A percentile compares a stretch with the other conserved stretches of the same genome.
phyloP scores from a whole-genome alignment of 2,329 filamentous ascomycete genomes.

The Alternaria postmessia region DNA sequence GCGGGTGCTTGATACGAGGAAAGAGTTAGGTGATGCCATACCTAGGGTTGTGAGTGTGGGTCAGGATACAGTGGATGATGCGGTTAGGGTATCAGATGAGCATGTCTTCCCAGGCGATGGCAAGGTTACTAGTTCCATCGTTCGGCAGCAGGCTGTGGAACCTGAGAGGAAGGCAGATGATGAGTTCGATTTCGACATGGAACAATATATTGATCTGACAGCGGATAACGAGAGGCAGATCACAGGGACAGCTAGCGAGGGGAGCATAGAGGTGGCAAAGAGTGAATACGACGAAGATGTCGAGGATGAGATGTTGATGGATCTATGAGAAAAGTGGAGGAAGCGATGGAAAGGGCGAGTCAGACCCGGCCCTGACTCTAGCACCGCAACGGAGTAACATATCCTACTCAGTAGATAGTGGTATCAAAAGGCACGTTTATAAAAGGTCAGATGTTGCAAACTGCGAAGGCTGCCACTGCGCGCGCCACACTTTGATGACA shows the following conservation, averaged over 20 bases:
- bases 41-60: background rate
- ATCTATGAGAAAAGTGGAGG: constrained; percentile 14
- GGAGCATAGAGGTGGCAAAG: constrained; percentile 1
- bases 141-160: background rate
- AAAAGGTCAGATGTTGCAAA: background rate
- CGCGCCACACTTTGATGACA: background rate
- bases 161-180: background rate
- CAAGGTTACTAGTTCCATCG: background rate
- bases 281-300: constrained; percentile 17
- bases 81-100: background rate
- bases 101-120: background rate
- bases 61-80: background rate
- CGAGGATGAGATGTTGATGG: constrained; percentile 41
- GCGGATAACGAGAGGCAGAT: constrained; percentile 5
- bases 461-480: background rate
- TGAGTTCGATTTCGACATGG: background rate
- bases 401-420: background rate
- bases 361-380: background rate
- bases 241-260: constrained; percentile 2
- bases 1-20: constrained; percentile 9
- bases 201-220: background rate
- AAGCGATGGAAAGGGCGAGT: background rate
- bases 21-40: background rate
- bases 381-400: background rate
- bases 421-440: too few relatives aligned